Evolutionary conservation across 2,329 filamentous ascomycete genomes (phyloP).

Genomic region (Aspergillus sclerotialis): DNA sequence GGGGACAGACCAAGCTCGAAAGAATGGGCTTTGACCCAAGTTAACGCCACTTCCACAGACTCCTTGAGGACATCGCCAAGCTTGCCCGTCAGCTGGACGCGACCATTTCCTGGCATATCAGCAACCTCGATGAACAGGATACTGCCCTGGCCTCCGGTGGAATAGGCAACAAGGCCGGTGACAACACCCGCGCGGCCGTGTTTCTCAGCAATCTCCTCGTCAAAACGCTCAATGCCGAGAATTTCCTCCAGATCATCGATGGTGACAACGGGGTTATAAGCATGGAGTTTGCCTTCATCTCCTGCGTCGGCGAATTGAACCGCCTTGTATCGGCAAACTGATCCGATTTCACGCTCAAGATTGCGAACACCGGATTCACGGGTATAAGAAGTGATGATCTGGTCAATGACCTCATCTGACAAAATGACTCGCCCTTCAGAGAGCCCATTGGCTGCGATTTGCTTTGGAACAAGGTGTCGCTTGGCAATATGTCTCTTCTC

Average conservation of each 20-base stretch:
- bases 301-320: conserved; percentile 90
- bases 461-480: conserved; percentile 92
- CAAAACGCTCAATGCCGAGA: conserved; percentile 85
- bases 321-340: conserved; percentile 88
- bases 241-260: conserved; percentile 82
- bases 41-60: conserved; percentile 89
- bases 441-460: conserved; percentile 85
- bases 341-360: conserved; percentile 89
- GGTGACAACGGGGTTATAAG: conserved; percentile 67
- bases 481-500: conserved; percentile 95
- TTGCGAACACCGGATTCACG: conserved; percentile 94
- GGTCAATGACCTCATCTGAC: conserved; percentile 77
- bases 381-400: conserved; percentile 94
- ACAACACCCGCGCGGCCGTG: conserved; percentile 79
- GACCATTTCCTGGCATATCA: conserved; percentile 89
- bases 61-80: conserved; percentile 96
- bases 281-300: conserved; percentile 60
- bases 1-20: conserved; percentile 80
- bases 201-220: conserved; percentile 91
- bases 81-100: conserved; percentile 91
- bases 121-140: conserved; percentile 98
- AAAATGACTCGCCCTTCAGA: conserved; percentile 67
- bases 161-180: conserved; percentile 92
- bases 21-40: conserved; percentile 95
- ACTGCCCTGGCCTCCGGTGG: conserved; percentile 82